Evolutionary conservation across 805 yeast genomes (phyloP).

Genomic region (Phaffomyces antillensis): DNA sequence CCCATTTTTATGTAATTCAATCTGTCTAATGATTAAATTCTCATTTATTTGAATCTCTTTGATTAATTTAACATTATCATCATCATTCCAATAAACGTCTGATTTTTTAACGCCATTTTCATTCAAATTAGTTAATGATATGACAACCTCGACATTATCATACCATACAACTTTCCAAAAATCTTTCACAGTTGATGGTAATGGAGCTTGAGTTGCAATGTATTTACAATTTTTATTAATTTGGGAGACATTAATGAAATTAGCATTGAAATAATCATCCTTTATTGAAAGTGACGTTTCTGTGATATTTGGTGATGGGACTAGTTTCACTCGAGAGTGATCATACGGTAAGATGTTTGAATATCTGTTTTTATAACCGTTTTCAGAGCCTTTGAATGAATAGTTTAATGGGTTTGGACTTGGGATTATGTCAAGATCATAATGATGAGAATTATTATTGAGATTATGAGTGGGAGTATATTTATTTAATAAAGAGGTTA

Average conservation of each 20-base stretch:
- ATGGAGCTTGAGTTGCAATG: conserved; percentile 91
- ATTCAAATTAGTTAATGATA: conserved; percentile 67
- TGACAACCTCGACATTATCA: conserved; percentile 56
- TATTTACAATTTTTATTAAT: conserved; percentile 37
- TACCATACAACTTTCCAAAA: conserved; percentile 81
- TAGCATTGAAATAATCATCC: conserved; percentile 41
- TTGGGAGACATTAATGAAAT: conserved; percentile 45
- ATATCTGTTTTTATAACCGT: conserved; percentile 70
- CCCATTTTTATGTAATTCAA: conserved; percentile 17
- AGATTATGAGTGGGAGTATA: background rate
- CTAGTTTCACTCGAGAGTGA: conserved; percentile 32
- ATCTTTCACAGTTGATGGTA: conserved; percentile 68
- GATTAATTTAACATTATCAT: conserved; percentile 31
- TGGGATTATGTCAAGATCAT: background rate
- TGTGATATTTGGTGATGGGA: conserved; percentile 25
- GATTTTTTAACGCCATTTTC: conserved; percentile 79
- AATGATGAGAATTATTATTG: too few species aligned
- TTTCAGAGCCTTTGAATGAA: conserved; percentile 43
- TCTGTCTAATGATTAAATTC: conserved; percentile 27
- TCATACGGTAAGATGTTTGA: conserved; percentile 76
- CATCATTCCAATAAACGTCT: conserved; percentile 72
- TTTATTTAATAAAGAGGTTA: conserved; percentile 14
- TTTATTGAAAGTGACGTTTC: conserved; percentile 6
- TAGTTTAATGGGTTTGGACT: conserved; percentile 9
- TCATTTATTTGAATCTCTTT: conserved; percentile 24